Base-by-base conservation (phyloP, 305 asterid species). In the Caryopteris hybrid region DNA sequence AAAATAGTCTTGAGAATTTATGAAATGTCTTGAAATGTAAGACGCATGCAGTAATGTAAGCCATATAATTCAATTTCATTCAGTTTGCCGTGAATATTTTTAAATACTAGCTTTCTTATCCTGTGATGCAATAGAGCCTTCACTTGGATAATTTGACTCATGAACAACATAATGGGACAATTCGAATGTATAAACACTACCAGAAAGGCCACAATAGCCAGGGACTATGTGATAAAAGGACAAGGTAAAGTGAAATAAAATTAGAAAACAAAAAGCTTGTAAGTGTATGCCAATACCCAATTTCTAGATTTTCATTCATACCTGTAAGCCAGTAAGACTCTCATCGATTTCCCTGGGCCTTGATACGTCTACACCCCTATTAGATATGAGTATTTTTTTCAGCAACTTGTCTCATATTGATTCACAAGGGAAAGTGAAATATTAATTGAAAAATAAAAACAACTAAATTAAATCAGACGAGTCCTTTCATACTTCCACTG, bases 401-500 rank as follows among this genome's bases (percentile, higher is more conserved):
- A n/a, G 6, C 6, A 31, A n/a, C n/a, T n/a, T n/a, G n/a, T n/a
- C n/a, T n/a, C n/a, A 16, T 6, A 73, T 12, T 68, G 66, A 68
- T 47, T 71, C 66, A 61, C 59, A 18, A 60, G 64, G 43, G 69
- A 1, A 54, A 62, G 23, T 43, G 79, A 74, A 41, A 78, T 61
- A 27, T 14, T 45, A 46, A 54, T 33, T 6, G 34, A 27, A 76
- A 66, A 33, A 62, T 9, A 17, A 66, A 22, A 5, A 54, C 54
- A 18, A 52, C 47, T 6, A 52, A 36, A 58, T 25, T 27, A 64
- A 60, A 4, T 31, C 14, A 42, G 41, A 62, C 11, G 47, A 61
- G 39, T 17, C 31, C 46, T 20, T 46, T 36, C 97, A 58, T 92
- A 92, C 98, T 92, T 92, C 97, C 98, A 92, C 73, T 92, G 98